A percentile compares a stretch with the other conserved stretches of the same genome.
Evolutionary conservation across 192 early-diverging fungal genomes (phyloP).

Genomic region (Helicostylum pulchrum): DNA sequence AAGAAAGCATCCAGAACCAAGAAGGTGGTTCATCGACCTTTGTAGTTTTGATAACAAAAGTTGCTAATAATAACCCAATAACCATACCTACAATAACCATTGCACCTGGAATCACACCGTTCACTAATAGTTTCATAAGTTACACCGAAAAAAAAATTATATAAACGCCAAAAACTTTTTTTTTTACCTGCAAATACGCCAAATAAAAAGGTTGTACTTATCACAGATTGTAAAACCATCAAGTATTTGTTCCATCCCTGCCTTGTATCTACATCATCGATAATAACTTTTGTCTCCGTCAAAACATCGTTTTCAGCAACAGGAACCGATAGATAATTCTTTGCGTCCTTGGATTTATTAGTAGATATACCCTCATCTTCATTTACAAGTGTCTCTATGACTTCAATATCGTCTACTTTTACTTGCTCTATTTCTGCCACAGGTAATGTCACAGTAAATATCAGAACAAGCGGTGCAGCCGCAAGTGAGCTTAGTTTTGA

Average conservation of each 20-base stretch:
- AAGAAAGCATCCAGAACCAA: conserved; percentile 43
- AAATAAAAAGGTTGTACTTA: conserved; percentile 6
- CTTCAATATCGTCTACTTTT: conserved; percentile 11
- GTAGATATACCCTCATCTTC: background rate
- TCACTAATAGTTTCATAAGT: conserved; percentile 10
- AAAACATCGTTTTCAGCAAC: background rate
- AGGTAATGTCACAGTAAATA: conserved; percentile 59
- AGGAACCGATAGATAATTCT: background rate
- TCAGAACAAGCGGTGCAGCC: conserved; percentile 48
- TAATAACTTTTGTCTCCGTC: background rate
- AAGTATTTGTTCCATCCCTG: conserved; percentile 12
- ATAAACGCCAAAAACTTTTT: too few relatives aligned
- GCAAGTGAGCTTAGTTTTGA: conserved; percentile 46
- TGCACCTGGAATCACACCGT: conserved; percentile 21
- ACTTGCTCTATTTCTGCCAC: conserved; percentile 52
- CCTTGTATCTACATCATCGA: background rate
- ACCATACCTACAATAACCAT: conserved; percentile 23
- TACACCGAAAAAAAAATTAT: background rate
- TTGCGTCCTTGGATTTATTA: background rate
- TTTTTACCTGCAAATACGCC: conserved; percentile 15
- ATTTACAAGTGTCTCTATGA: background rate
- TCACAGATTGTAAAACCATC: conserved; percentile 1
- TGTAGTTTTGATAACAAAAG: conserved; percentile 27
- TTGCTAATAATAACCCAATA: conserved; percentile 34
- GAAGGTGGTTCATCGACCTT: conserved; percentile 36